Percentiles rank a stretch among this genome's conserved stretches.
Evolutionary conservation across 2,329 filamentous ascomycete genomes (phyloP).

Genomic region (Fonsecaea nubica): DNA sequence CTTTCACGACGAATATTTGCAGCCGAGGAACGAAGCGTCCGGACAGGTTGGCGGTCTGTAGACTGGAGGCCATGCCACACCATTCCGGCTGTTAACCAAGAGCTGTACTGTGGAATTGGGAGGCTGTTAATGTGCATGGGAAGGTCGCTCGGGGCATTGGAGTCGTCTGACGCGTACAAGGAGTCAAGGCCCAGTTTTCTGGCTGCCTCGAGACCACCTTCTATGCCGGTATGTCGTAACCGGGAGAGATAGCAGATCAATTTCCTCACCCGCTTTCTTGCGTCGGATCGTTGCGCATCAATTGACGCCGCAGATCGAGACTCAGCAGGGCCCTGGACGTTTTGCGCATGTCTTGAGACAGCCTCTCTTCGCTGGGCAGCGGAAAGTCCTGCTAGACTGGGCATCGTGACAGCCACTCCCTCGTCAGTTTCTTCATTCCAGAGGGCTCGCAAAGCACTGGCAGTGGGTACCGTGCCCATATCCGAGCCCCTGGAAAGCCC

Average conservation of each 20-base stretch:
- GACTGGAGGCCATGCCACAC: conserved; percentile 68
- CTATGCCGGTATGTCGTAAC: conserved; percentile 45
- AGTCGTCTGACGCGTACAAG: conserved; percentile 31
- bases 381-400: not conserved
- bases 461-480: conserved; percentile 29
- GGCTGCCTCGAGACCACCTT: conserved; percentile 33
- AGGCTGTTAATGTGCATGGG: conserved; percentile 38
- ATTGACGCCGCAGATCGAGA: conserved; percentile 8
- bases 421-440: conserved; percentile 28
- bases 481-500: conserved; percentile 25
- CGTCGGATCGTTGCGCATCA: conserved; percentile 9
- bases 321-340: not conserved
- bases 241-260: conserved; percentile 67
- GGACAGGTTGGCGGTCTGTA: conserved; percentile 48
- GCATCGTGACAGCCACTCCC: not conserved
- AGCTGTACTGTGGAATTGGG: conserved; percentile 58
- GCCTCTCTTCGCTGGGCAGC: not conserved
- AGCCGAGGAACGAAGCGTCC: not conserved
- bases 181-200: conserved; percentile 32
- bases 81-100: conserved; percentile 67
- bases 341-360: conserved; percentile 8
- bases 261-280: conserved; percentile 56
- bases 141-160: conserved; percentile 33
- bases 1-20: conserved; percentile 25
- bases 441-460: conserved; percentile 30